Percentiles rank a stretch among this genome's conserved stretches.
These are phyloP conservation scores for Kalaharituber pfeilii DNA, from an alignment of 2,329 filamentous ascomycete genomes.

Conservation along the genomic window DNA sequence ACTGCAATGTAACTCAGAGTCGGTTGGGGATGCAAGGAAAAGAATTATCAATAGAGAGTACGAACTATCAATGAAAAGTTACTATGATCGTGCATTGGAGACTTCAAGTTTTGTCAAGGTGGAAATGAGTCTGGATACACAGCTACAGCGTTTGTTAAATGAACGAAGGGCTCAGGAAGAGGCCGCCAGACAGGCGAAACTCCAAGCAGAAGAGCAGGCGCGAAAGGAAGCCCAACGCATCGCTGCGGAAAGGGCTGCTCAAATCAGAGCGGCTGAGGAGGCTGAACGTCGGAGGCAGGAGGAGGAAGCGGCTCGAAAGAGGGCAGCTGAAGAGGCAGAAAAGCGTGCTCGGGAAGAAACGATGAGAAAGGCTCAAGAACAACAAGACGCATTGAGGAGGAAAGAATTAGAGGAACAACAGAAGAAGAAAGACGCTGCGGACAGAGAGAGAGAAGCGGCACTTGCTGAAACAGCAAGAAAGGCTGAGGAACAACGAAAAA, in stretches of 20 bases:
- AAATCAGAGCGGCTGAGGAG: conserved; percentile 13
- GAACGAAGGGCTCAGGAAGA: not conserved
- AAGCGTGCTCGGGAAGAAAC: conserved; percentile 6
- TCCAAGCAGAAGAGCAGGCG: not conserved
- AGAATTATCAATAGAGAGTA: not conserved
- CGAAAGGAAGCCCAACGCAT: conserved; percentile 5
- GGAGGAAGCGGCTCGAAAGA: conserved; percentile 11
- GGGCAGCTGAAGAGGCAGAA: conserved; percentile 9
- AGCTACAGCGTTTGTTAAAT: not conserved
- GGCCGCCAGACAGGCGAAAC: not conserved
- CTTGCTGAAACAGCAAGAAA: not conserved
- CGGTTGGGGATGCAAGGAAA: not conserved
- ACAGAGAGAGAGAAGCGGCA: conserved; percentile 10
- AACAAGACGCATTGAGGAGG: too few relatives aligned
- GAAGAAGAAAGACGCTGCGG: conserved; percentile 10
- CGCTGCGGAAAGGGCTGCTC: conserved; percentile 11
- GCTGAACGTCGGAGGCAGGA: conserved; percentile 9
- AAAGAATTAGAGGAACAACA: too few relatives aligned
- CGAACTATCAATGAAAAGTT: not conserved
- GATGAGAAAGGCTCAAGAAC: conserved; percentile 5
- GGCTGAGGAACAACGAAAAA: not conserved
- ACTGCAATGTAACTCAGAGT: not conserved
- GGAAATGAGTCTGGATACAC: not conserved
- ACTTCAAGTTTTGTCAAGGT: not conserved
- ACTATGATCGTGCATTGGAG: not conserved